phyloP scores from a whole-genome alignment of 139 green algal genomes.

The Picochlorum sp. region DNA sequence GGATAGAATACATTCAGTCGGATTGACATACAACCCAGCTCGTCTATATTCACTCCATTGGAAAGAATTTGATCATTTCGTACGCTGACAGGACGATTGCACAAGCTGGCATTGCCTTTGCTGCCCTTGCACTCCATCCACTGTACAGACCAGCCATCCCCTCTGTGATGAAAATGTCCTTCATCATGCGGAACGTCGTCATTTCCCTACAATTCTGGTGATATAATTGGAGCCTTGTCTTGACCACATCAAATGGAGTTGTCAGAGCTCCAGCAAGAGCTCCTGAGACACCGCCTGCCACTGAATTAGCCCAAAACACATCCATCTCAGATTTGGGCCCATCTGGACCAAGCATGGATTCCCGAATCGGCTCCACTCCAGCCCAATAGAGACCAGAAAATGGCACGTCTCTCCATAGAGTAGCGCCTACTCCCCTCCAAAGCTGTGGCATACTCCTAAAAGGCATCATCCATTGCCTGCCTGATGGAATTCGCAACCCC shows the following conservation, averaged over 20 bases:
- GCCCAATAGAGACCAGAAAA: constrained; percentile 93
- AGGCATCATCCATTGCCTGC: no score
- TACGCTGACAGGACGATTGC: constrained; percentile 82
- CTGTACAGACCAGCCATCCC: constrained; percentile 64
- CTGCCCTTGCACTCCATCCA: constrained; percentile 54
- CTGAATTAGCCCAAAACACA: constrained; percentile 49
- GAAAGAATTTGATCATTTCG: constrained; percentile 64
- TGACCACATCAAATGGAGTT: constrained; percentile 93
- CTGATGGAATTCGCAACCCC: no score
- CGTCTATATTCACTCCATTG: not conserved
- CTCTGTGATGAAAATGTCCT: constrained; percentile 28
- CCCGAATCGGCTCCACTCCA: constrained; percentile 69
- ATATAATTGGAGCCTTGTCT: constrained; percentile 73
- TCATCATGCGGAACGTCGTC: constrained; percentile 18
- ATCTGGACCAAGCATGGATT: constrained; percentile 15
- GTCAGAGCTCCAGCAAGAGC: constrained; percentile 67
- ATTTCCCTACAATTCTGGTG: not conserved
- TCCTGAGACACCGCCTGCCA: constrained; percentile 53
- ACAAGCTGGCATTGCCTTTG: constrained; percentile 69
- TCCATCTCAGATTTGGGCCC: constrained; percentile 8
- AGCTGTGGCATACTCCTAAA: constrained; percentile 20
- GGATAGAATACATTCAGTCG: no score
- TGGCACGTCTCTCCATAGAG: constrained; percentile 80
- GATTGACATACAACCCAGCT: no score
- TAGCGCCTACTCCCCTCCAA: constrained; percentile 69